Evolutionary conservation across 805 yeast species (phyloP).

Genomic region (Wickerhamiella slavikovae): DNA sequence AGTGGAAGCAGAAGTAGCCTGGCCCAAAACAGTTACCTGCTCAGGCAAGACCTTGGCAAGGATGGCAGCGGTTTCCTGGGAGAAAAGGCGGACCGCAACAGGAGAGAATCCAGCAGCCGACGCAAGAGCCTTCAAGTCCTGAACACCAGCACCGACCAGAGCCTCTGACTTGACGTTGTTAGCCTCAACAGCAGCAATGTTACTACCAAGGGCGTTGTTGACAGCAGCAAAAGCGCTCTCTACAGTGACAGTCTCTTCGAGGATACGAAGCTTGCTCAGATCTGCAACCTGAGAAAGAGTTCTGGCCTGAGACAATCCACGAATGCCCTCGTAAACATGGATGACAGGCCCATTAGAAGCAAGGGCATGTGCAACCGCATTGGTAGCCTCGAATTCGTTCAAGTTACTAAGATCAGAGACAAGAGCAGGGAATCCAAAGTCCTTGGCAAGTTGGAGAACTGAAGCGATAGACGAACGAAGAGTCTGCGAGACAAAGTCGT

Average conservation of each 20-base stretch:
- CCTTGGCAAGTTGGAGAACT: constrained; percentile 40
- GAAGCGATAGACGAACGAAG: constrained; percentile 44
- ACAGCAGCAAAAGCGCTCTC: constrained; percentile 23
- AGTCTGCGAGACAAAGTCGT: constrained; percentile 29
- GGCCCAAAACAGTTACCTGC: constrained; percentile 49
- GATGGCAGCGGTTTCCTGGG: neutral
- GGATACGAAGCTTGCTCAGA: constrained; percentile 16
- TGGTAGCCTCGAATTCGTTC: constrained; percentile 27
- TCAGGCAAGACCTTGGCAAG: constrained; percentile 20
- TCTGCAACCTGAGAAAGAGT: constrained; percentile 1
- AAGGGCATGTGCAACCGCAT: constrained; percentile 45
- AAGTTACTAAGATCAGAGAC: constrained; percentile 49
- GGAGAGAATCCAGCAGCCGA: neutral
- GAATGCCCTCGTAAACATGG: constrained; percentile 65
- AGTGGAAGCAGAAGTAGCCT: constrained; percentile 20
- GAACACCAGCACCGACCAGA: constrained; percentile 62
- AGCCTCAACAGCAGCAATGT: constrained; percentile 46
- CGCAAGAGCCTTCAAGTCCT: constrained; percentile 21
- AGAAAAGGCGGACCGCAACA: no score
- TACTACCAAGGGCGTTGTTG: constrained; percentile 33
- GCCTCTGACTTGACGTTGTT: constrained; percentile 44
- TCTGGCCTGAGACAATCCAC: constrained; percentile 30
- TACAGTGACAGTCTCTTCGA: constrained; percentile 17
- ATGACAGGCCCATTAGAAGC: constrained; percentile 35
- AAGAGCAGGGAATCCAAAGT: constrained; percentile 38